Base-by-base conservation (phyloP, 2,329 filamentous ascomycete species). In the Cordyceps cicadae region DNA sequence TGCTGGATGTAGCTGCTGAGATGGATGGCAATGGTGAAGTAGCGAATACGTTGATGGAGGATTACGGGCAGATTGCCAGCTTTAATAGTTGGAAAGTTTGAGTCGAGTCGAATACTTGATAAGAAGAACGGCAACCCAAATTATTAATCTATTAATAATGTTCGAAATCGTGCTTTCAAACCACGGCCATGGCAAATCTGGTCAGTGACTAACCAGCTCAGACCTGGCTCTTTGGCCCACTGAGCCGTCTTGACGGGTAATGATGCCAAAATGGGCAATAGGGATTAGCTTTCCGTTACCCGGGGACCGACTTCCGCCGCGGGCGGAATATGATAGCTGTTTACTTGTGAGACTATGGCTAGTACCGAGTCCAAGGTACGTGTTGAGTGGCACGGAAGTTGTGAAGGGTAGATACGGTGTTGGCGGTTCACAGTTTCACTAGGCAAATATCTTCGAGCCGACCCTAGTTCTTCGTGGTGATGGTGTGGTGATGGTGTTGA, bases 1-100 rank as follows among this genome's bases (percentile, higher is more conserved):
- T 21, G 5, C 15, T 19, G 19, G 12, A 34, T 17, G 14, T 37
- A 12, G 39, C 60, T 59, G 59, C 67, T 50, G 39, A 54, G n/a
- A 15, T 41, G 37, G 34, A 24, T 45, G 37, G 21, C 17, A 21
- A 49, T 5, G 14, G 15, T 12, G 21, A 9, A 14, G 7, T 12
- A 8, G 21, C 17, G 46, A 49, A 9, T 14, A 8, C 3, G 21
- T n/a, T 24, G 26, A 19, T 17, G 6, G 43, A 29, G 12, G 26
- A 19, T 17, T 19, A 2, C n/a, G 7, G 43, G 43, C n/a, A 21
- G 8, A 21, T n/a, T 46, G 11, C 11, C n/a, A 11, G 34, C 24
- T 34, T 45, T 54, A 45, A 54, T 54, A 54, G 24, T 14, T 8
- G 21, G 26, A 19, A 43, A 17, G n/a, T 37, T 37, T n/a, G 29